Evolutionary conservation across 2,329 filamentous ascomycete genomes (phyloP).

Genomic region (Tolypocladium inflatum): DNA sequence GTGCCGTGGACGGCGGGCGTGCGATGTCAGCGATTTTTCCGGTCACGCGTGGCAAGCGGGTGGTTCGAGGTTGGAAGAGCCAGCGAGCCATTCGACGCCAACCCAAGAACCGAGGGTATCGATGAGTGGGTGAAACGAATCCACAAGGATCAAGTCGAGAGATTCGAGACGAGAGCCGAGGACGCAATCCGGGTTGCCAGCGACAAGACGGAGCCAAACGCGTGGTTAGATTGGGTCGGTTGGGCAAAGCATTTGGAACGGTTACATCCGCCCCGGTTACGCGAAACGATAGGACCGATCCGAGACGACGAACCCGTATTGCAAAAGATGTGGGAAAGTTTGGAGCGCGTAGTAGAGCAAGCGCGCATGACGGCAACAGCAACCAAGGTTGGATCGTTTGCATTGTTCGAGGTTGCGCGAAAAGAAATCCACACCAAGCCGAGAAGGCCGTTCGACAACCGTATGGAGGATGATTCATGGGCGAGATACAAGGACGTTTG

Average conservation of each 20-base stretch:
- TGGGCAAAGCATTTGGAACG: slow-evolving; percentile 2
- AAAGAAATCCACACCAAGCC: no score
- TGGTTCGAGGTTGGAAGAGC: background rate
- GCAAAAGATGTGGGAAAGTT: no score
- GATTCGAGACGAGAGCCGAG: background rate
- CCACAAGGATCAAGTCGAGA: background rate
- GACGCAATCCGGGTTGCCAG: background rate
- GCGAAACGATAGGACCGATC: no score
- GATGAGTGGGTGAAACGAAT: background rate
- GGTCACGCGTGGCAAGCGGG: background rate
- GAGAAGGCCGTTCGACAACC: no score
- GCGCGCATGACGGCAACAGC: no score
- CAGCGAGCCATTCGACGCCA: no score
- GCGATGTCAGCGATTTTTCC: background rate
- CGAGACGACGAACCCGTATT: no score
- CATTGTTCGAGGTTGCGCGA: no score
- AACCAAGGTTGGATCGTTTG: no score
- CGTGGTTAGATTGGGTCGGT: background rate
- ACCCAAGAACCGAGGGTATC: background rate
- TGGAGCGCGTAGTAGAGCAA: no score
- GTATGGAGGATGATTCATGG: no score
- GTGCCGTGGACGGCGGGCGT: slow-evolving; percentile 1
- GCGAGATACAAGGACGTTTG: slow-evolving; percentile 1
- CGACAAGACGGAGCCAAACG: slow-evolving; percentile 1
- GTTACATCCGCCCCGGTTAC: background rate